Evolutionary conservation across 2,329 filamentous ascomycete genomes (phyloP), one percentile per base, ranked within the genome.

Genomic region (Sclerotinia trifoliorum): DNA sequence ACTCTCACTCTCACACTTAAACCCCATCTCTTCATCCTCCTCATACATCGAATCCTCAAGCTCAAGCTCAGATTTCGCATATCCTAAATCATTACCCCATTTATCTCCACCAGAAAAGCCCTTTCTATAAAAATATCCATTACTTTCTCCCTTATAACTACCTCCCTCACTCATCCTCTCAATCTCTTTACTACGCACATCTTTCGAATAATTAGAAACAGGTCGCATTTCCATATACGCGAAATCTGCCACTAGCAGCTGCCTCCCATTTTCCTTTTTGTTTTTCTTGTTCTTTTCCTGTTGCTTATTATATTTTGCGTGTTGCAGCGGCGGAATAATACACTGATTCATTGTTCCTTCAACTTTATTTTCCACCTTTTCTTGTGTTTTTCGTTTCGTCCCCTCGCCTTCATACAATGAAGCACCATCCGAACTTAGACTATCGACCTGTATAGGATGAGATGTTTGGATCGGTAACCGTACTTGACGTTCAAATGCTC

Each of bases 191-290:
- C 19, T 11, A n/a, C 10, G 2, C 6, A 39, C n/a, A 19, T 17
- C 44, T 6, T 8, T 5, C 32, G 5, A 54, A 21, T 8, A 32
- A 17, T 32, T 32, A 32, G 5, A 8, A 29, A 35, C 19, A 39
- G 54, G 54, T 4, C 54, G 35, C 54, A 56, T 56, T 32, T 56
- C 21, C 54, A 39, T 56, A 56, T 56, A 39, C 19, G 54, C 54
- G n/a, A 56, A 56, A 39, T 39, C 29, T 8, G 19, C n/a, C 54
- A 39, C 54, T 21, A 56, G 17, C 8, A 32, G 17, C 26, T 21
- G 17, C 35, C 52, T 55, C 6, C 7, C 29, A 5, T 11, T 32
- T 29, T 35, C 17, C 8, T 17, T 32, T 8, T 21, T 11, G 5
- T 29, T 29, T 3, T 29, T 29, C 29, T 29, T 29, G 29, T 29